Evolutionary conservation across 495 filamentous ascomycete species (phyloP), one percentile per base, ranked within the genome.

Genomic region (Tuber umbilicatum): DNA sequence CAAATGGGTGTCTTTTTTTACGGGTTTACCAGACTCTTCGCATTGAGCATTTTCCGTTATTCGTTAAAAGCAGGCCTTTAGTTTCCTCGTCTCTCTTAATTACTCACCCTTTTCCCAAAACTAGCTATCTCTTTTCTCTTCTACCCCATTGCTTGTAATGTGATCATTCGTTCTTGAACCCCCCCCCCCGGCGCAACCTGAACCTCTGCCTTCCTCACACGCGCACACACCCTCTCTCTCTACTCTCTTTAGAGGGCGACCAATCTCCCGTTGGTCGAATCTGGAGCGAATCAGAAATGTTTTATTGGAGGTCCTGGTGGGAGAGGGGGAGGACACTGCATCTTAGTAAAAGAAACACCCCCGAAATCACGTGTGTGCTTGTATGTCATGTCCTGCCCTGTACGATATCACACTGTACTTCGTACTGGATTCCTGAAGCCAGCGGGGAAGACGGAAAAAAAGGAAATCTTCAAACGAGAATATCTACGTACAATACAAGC

Each of bases 1-100:
- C 70, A 71, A 80, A 77, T 70, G 55, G 77, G 78, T 80, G 74
- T 77, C 71, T 80, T 71, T 73, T 73, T 77, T 64, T 74, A 73
- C 31, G 74, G 55, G 27, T 64, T 35, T 64, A 35, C 27, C 6
- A 27, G 31, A 64, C 55, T 17, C 27, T 35, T 64, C 55, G 55
- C 55, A 64, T 64, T 35, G 55, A 64, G 55, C 27, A 64, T 60
- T 27, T 60, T 60, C 55, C 45, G 17, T 55, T 55, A n/a, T 55
- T 27, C 9, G 23, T 55, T 55, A 55, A 55, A 55, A 55, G 50
- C 50, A 55, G 16, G 50, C n/a, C 50, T 27, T 35, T 12, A 27
- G 14, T 64, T 35, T 35, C 31, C 55, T 35, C 55, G 27, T 64
- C 55, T 64, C 55, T 64, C 55, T 35, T 64, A 64, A 64, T 64